Conservation (phyloP, 208 protist genomes). For the Leishmania braziliensis region DNA sequence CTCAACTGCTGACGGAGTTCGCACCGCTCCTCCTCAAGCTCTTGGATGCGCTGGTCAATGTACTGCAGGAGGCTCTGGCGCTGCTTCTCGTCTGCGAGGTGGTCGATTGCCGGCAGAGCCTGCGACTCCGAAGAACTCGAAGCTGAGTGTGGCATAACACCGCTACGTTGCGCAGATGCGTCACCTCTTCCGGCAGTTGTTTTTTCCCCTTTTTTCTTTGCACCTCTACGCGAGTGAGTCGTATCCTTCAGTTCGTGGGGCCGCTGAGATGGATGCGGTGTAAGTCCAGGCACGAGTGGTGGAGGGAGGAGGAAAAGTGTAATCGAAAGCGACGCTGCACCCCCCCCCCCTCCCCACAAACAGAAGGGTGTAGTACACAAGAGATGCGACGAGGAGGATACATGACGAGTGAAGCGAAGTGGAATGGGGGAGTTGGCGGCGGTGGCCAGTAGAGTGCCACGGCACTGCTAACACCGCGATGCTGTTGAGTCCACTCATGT, state of each 20-base stretch:
- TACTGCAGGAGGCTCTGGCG: conserved; percentile 19
- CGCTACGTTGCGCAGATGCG: neutral
- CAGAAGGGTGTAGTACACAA: neutral
- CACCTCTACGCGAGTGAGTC: neutral
- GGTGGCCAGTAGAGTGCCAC: neutral
- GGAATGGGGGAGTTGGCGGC: neutral
- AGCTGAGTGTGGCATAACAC: neutral
- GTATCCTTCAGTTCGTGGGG: neutral
- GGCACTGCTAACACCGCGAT: neutral
- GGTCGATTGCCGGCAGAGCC: neutral
- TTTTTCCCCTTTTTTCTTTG: neutral
- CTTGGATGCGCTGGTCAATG: conserved; percentile 39
- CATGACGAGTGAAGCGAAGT: neutral
- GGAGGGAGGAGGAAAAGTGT: too few species aligned
- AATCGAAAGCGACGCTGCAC: neutral
- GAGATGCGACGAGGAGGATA: neutral
- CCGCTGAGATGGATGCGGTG: neutral
- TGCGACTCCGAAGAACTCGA: conserved; percentile 13
- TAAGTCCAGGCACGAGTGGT: neutral
- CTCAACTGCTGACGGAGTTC: conserved; percentile 49
- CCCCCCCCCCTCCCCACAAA: neutral
- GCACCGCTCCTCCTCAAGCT: conserved; percentile 54
- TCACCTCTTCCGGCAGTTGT: neutral
- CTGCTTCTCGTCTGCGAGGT: conserved; percentile 10
- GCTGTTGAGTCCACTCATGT: neutral